A percentile compares a stretch with the other conserved stretches of the same genome.
Conservation (phyloP, 1,284 basidiomycete genomes). For the Phellopilus nigrolimitatus region DNA sequence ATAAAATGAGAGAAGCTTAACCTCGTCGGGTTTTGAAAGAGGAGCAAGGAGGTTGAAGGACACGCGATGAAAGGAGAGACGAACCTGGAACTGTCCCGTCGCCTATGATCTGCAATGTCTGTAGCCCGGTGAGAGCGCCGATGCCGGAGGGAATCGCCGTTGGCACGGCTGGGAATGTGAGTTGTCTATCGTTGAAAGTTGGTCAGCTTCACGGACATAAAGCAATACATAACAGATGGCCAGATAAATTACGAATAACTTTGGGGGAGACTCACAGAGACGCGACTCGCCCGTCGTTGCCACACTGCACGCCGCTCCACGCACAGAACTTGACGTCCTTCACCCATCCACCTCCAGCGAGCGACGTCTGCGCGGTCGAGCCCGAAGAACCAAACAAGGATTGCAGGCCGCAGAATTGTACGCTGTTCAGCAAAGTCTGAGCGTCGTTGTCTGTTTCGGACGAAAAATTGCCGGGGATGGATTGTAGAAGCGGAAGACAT, state of each 20-base stretch:
- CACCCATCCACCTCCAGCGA: conserved; percentile 44
- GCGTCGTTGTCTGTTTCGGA: conserved; percentile 30
- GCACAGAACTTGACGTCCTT: conserved; percentile 43
- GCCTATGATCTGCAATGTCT: conserved; percentile 39
- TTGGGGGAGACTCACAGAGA: conserved; percentile 36
- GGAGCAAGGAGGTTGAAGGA: too few relatives aligned
- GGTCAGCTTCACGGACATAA: too few relatives aligned
- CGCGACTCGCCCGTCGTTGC: conserved; percentile 37
- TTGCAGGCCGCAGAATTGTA: conserved; percentile 49
- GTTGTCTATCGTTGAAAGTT: too few relatives aligned
- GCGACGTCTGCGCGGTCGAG: conserved; percentile 33
- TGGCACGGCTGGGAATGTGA: conserved; percentile 46
- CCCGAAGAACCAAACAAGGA: conserved; percentile 43
- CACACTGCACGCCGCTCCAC: conserved; percentile 45
- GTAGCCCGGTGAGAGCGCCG: conserved; percentile 37
- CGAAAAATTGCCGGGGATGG: conserved; percentile 35
- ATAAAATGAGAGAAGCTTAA: too few relatives aligned
- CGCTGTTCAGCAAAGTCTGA: conserved; percentile 32
- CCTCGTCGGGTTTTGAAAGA: too few relatives aligned
- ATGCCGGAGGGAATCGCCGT: conserved; percentile 40
- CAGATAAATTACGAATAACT: background rate
- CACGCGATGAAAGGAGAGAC: conserved; percentile 21
- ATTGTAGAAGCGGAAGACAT: conserved; percentile 39
- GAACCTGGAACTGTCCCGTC: conserved; percentile 38
- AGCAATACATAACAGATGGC: background rate